phyloP scores from a whole-genome alignment of 805 yeast species.

The Saturnispora sekii region DNA sequence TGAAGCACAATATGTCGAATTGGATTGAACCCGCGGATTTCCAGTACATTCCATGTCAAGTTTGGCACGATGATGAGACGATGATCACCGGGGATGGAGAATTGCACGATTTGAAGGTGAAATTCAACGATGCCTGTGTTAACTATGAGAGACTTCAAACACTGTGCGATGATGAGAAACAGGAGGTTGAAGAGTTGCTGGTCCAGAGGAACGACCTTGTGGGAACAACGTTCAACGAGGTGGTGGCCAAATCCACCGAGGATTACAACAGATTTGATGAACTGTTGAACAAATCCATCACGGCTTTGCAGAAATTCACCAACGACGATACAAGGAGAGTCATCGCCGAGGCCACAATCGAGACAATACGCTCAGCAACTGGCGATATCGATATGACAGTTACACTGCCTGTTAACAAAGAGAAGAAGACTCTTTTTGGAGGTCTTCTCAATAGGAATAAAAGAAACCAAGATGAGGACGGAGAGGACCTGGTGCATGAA shows the following conservation, averaged over 20 bases:
- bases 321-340: slow-evolving; percentile 67
- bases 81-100: slow-evolving; percentile 51
- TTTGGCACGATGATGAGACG: slow-evolving; percentile 95
- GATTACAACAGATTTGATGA: slow-evolving; percentile 38
- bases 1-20: slow-evolving; percentile 65
- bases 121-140: slow-evolving; percentile 33
- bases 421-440: slow-evolving; percentile 50
- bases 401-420: slow-evolving; percentile 38
- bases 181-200: slow-evolving; percentile 34
- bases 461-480: slow-evolving; percentile 12
- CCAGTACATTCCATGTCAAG: slow-evolving; percentile 74
- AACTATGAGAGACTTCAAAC: slow-evolving; percentile 33
- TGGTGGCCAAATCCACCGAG: slow-evolving; percentile 33
- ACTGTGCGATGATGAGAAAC: slow-evolving; percentile 39
- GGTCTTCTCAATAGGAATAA: slow-evolving; percentile 17
- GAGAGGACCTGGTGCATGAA: slow-evolving; percentile 21
- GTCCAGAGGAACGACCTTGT: slow-evolving; percentile 27
- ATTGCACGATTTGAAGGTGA: slow-evolving; percentile 43
- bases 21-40: slow-evolving; percentile 90
- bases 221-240: slow-evolving; percentile 25
- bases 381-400: slow-evolving; percentile 63
- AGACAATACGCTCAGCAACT: slow-evolving; percentile 78
- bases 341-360: slow-evolving; percentile 76
- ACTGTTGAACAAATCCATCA: slow-evolving; percentile 41
- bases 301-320: slow-evolving; percentile 51